Evolutionary conservation across 2,329 filamentous ascomycete species (phyloP).

Genomic region (Aaosphaeria arxii): DNA sequence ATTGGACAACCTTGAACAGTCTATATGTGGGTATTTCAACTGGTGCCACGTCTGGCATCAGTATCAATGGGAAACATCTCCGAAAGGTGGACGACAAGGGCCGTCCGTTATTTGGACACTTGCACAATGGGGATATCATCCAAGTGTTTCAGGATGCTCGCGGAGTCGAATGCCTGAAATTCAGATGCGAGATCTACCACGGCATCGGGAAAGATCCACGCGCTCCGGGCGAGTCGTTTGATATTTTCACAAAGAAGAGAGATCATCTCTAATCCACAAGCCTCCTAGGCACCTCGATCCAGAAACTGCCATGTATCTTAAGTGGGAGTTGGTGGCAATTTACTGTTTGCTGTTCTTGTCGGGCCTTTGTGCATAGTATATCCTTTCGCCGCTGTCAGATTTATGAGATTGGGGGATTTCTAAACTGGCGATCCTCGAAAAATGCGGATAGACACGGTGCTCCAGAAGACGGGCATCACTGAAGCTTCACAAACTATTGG

Average conservation of each 20-base stretch:
- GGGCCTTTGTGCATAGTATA: no score
- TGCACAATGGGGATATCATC: conserved; percentile 76
- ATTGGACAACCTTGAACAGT: conserved; percentile 52
- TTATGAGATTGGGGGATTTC: no score
- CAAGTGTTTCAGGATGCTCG: conserved; percentile 62
- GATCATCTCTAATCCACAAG: no score
- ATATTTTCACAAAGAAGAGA: conserved; percentile 3
- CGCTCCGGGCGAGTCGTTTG: conserved; percentile 23
- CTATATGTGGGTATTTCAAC: conserved; percentile 73
- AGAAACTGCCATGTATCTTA: no score
- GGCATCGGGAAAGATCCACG: conserved; percentile 35
- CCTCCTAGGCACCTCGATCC: no score
- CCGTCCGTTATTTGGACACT: conserved; percentile 58
- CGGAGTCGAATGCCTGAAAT: conserved; percentile 35
- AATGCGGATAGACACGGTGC: no score
- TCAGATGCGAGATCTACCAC: conserved; percentile 43
- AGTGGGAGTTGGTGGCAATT: no score
- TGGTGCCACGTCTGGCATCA: conserved; percentile 72
- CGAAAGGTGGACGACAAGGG: conserved; percentile 53
- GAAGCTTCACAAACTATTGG: no score
- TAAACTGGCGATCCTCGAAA: no score
- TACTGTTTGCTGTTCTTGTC: no score
- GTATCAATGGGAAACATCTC: conserved; percentile 70
- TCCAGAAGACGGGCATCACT: no score
- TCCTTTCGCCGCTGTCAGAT: no score